Evolutionary conservation across 2,329 filamentous ascomycete genomes (phyloP), one percentile per base, ranked within the genome.

Genomic region (Verticillium alfalfae): DNA sequence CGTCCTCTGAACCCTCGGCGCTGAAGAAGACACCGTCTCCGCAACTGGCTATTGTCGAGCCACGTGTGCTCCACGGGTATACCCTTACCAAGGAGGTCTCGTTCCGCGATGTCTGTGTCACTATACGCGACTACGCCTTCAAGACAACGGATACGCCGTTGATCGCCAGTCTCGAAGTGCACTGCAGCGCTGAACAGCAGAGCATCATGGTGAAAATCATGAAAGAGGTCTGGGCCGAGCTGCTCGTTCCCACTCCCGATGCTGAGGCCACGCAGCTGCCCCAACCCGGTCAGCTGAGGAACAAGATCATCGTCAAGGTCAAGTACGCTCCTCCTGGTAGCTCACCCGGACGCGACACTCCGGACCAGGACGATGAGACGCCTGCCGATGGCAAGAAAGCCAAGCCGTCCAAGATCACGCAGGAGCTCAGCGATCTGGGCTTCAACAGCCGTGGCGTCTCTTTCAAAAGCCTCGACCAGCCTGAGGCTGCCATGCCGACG

Each of bases 101-200:
- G 0, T 98, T 98, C 75, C 87, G 93, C 58, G 86, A 90, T 52
- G 94, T 98, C 2, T 97, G 93, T 75, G 80, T 84, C 61, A 87
- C 91, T 0, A 93, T 98, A 66, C 82, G 86, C 37, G 86, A 96
- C 61, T 85, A 88, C 69, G 93, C 90, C 1, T 98, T 98, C 69
- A 77, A 84, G 3, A 84, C 81, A 4, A 88, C 85, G 22, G 88
- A 94, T 64, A 79, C 96, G 18, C 95, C 95, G 0, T 80, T 99
- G n/a, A 94, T 98, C 63, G 89, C 97, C 68, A 97, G 92, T 70
- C 83, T 99, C 37, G 95, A 99, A 75, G 92, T 98, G 0, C 95
- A 98, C 77, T 93, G 92, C 66, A 82, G 81, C 64, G 76, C 86
- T 0, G 84, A 89, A 61, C 95, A 99, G 75, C 95, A 99, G 73